Evolutionary conservation across 768 basidiomycete genomes (phyloP).

Genomic region (Rhizopogon salebrosus): DNA sequence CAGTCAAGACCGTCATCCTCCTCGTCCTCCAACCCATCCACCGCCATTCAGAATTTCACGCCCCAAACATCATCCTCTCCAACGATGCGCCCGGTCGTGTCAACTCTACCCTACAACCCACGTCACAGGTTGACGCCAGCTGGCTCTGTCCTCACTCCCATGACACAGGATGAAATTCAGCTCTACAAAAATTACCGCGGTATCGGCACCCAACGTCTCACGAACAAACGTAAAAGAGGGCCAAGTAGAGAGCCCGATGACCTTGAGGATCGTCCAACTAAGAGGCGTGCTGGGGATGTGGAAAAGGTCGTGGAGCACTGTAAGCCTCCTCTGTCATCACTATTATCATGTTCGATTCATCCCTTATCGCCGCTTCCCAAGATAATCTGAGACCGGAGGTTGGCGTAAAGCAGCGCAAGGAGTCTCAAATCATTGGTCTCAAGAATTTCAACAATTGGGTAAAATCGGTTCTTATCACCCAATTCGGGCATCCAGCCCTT

Average conservation of each 20-base stretch:
- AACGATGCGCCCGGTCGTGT: slow-evolving; percentile 23
- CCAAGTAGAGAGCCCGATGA: slow-evolving; percentile 33
- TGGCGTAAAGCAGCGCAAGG: slow-evolving; percentile 74
- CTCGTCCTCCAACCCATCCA: slow-evolving; percentile 25
- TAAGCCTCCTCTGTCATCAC: slow-evolving; percentile 31
- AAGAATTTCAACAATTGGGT: slow-evolving; percentile 99
- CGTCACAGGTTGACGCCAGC: slow-evolving; percentile 56
- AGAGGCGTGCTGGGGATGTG: slow-evolving; percentile 63
- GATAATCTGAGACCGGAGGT: slow-evolving; percentile 94
- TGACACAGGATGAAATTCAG: slow-evolving; percentile 59
- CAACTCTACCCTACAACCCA: slow-evolving; percentile 60
- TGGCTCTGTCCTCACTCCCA: slow-evolving; percentile 55
- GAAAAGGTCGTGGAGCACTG: slow-evolving; percentile 76
- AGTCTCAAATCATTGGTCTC: slow-evolving; percentile 93
- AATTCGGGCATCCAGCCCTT: slow-evolving; percentile 75
- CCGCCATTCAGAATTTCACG: slow-evolving; percentile 16
- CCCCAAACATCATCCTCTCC: slow-evolving; percentile 29
- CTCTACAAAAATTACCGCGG: slow-evolving; percentile 53
- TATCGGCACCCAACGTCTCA: slow-evolving; percentile 46
- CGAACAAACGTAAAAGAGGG: slow-evolving; percentile 48
- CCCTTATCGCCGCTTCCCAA: slow-evolving; percentile 25
- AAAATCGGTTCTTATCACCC: slow-evolving; percentile 92
- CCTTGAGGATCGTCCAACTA: slow-evolving; percentile 34
- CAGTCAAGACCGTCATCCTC: slow-evolving; percentile 33
- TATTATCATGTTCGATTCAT: background rate